Evolutionary conservation across 1,284 basidiomycete species (phyloP), one percentile per base, ranked within the genome.

Genomic region (Anthracocystis panici-leucophaei): DNA sequence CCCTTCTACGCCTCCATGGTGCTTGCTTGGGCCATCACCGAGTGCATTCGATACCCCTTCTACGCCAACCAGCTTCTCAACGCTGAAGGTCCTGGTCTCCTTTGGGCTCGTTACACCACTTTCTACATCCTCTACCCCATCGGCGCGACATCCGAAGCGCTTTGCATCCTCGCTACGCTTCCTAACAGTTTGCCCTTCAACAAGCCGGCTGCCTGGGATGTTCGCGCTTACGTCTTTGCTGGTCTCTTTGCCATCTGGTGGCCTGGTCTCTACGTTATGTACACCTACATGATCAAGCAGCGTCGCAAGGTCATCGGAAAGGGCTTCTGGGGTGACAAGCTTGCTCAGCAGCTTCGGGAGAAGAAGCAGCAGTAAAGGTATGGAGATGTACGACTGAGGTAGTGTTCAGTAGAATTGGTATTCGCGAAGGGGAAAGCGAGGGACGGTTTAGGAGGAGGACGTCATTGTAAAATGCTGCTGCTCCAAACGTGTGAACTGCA

Each of bases 51-150:
- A 29, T 99, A 99, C 86, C 87, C 91, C 9, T 97, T 92, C 88
- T 99, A 99, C 87, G 91, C 92, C 4, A 88, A 89, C 80, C 88
- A 88, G 51, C 89, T 97, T 5, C 75, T 81, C 38, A 68, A 66
- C 25, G 52, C 70, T 8, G 80, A 79, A 4, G 68, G 70, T 18
- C 58, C 62, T 20, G 73, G 70, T 21, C 62, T 83, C 12, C 79
- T 84, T 18, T 84, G 83, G 83, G 75, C 77, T 40, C 63, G 81
- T 58, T 99, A 98, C 89, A 93, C 94, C 29, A 90, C 93, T 7
- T 99, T 98, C 87, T 95, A 92, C 86, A 79, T 95, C 51, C 90
- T 98, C 29, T 99, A 99, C 87, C 94, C 93, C 3, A 86, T 95
- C 49, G 96, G 96, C 53, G 96, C 96, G 1, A 89, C 89, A 8